Base-by-base conservation (phyloP, 2,329 filamentous ascomycete species). In the Tothia fuscella region DNA sequence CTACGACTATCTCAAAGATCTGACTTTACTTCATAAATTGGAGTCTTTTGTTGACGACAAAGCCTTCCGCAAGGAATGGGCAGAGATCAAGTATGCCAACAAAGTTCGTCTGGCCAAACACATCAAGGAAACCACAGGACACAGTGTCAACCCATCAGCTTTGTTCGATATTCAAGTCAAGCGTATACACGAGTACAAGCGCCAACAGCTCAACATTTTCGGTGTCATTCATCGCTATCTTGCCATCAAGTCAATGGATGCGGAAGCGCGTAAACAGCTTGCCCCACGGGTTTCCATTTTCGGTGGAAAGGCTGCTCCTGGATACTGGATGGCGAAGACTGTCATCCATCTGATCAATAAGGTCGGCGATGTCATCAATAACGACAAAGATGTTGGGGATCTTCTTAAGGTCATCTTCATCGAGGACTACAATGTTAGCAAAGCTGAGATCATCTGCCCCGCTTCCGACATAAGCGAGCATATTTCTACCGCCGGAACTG, bases 321-420 rank as follows among this genome's bases (percentile, higher is more conserved):
- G 91, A 13, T 98, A 98, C 70, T 98, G 91, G 91, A 98, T 96
- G 91, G 91, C 91, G 28, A 98, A 98, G 75, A 93, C 91, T 30
- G 87, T 95, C 51, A 98, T 98, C 53, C 89, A 96, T 58, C 74
- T 98, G 44, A 80, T 98, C 69, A 96, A 95, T 67, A 81, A 79
- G 47, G 91, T 96, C 20, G 87, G 86, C 3, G 67, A 77, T 13
- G 83, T 96, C 3, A 81, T 98, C 51, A 98, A 98, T 68, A 83
- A 84, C 30, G 91, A 98, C 55, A 70, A 77, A 32, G 91, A 96
- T 25, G 80, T 96, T 56, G 89, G 89, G 24, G 89, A 96, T 56
- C 71, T 93, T 22, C 74, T 98, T 57, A 98, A 98, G 72, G 91
- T 98, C 41, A 79, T 98, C 56, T 98, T 95, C 70, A 65, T 98